Evolutionary conservation across 2,329 filamentous ascomycete genomes (phyloP).

Genomic region (Aureobasidium sp.): DNA sequence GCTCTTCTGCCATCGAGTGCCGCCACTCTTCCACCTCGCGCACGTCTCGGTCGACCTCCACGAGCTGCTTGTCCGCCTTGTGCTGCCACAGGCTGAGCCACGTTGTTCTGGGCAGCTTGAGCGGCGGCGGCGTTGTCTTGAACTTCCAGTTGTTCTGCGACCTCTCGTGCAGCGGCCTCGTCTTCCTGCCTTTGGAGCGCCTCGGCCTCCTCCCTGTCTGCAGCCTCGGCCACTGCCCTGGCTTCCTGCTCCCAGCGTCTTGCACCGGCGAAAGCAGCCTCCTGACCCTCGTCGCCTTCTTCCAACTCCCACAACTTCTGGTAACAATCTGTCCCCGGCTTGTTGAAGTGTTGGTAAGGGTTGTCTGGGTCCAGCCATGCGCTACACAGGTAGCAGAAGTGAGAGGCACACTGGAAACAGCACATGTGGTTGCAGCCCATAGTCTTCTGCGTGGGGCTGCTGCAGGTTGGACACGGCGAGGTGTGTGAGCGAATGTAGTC

Average conservation of each 20-base stretch:
- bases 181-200: conserved; percentile 27
- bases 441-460: conserved; percentile 77
- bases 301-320: conserved; percentile 87
- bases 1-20: conserved; percentile 2
- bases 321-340: conserved; percentile 61
- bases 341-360: conserved; percentile 85
- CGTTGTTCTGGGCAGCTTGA: not conserved
- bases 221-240: conserved; percentile 28
- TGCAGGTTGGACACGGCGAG: conserved; percentile 83
- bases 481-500: conserved; percentile 78
- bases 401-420: conserved; percentile 79
- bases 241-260: conserved; percentile 39
- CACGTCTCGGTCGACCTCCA: not conserved
- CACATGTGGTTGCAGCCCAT: conserved; percentile 97
- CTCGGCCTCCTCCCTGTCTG: conserved; percentile 29
- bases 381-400: conserved; percentile 93
- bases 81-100: not conserved
- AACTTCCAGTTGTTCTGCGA: conserved; percentile 18
- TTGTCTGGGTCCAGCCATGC: conserved; percentile 76
- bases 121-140: not conserved
- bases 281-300: conserved; percentile 58
- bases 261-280: conserved; percentile 36
- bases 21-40: conserved; percentile 1
- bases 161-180: conserved; percentile 36
- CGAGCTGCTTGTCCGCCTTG: not conserved